Base-by-base conservation (phyloP, 768 basidiomycete genomes). In the Pleurotus sapidus region DNA sequence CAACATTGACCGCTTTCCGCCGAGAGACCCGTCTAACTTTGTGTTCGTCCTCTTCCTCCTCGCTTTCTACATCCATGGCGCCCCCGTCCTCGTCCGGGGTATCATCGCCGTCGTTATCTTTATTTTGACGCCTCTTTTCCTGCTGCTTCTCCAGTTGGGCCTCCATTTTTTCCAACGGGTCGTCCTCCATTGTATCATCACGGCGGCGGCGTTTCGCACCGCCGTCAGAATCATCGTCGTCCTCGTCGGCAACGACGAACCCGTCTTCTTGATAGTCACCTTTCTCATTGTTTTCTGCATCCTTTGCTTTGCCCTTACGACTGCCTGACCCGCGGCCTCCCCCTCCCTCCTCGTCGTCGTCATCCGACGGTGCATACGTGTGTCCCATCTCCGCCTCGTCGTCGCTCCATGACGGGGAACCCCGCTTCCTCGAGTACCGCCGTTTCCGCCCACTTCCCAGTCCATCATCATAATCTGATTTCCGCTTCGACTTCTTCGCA, bases 221-320 rank as follows among this genome's bases (percentile, higher is more conserved):
- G 56, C 69, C 74, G 56, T 74, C 72, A 38, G 71, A 73, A 3
- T 88, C 89, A 24, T 89, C 88, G 42, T 91, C 90, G 15, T 84
- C 86, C 18, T 81, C 78, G 62, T 92, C 91, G 12, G 87, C 85
- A 9, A 93, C 92, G 25, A 94, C 76, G 64, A 94, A 94, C 64
- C 91, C 91, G 66, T 94, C 91, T 57, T 87, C 84, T 67, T 91
- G 88, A 62, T 93, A 93, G 43, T 91, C 77, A 49, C 77, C 88
- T 18, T 83, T 84, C 4, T 77, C 76, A 43, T 83, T 77, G 54
- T 79, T 81, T 55, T 80, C 80, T 11, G 77, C 76, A n/a, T 74
- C 72, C 67, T 82, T 82, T 61, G 79, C 74, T 69, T 84, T 82
- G 55, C 67, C 63, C 56, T 76, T 80, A 48, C 74, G 74, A 7